Evolutionary conservation across 768 basidiomycete genomes (phyloP), one percentile per base, ranked within the genome.

Genomic region (Boletus pseudopeckii): DNA sequence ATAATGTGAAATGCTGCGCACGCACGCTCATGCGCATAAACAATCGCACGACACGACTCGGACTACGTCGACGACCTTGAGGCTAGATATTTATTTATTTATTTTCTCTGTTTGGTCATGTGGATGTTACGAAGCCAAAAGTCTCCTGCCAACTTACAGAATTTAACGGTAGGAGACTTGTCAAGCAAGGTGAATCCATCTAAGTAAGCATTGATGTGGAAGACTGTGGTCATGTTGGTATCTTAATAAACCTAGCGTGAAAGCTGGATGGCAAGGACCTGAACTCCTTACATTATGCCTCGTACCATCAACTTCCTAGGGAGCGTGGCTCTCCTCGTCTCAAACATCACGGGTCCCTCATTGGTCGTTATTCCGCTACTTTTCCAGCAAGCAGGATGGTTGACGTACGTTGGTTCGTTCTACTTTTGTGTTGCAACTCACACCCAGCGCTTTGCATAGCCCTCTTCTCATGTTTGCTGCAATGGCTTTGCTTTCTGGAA

Each of bases 1-100:
- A 30, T 5, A 6, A n/a, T 5, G 34, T 13, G 41, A 17, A 13
- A 17, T 26, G 10, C 50, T 80, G 80, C 26, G 75, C 79, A 14
- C 77, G 79, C 8, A 72, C 72, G 8, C 80, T 79, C 52, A 77
- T 77, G 74, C 66, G 76, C 36, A 43, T 67, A 1, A 41, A 60
- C 17, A 37, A 63, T 22, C 68, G 26, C 45, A 55, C 75, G 2
- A 71, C 78, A 26, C 75, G 72, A 28, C 75, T 84, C 10, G 68
- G n/a, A n/a, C n/a, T n/a, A n/a, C n/a, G n/a, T n/a, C n/a, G n/a
- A n/a, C n/a, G n/a, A n/a, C n/a, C n/a, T n/a, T n/a, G n/a, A n/a
- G n/a, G n/a, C n/a, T n/a, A n/a, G n/a, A n/a, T n/a, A n/a, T n/a
- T n/a, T n/a, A n/a, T n/a, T 22, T 22, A 22, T 22, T 22, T 22